These are phyloP conservation scores for Yamadazyma dendronema DNA, from an alignment of 1,139 yeast species.

Conservation along the genomic window DNA sequence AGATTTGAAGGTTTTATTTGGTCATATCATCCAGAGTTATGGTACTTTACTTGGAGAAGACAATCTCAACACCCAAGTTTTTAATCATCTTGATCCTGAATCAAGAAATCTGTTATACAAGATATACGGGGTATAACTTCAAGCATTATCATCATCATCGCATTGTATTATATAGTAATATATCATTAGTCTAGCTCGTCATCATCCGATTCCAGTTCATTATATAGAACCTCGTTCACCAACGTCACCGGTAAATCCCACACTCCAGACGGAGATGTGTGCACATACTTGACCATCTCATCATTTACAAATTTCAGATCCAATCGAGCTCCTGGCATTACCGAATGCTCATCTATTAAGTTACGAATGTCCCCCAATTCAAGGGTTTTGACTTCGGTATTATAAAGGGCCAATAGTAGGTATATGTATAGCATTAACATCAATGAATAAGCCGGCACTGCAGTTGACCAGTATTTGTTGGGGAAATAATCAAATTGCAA, in stretches of 20 bases:
- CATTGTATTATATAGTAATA: conserved; percentile 1
- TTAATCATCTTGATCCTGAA: conserved; percentile 33
- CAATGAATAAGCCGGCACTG: conserved; percentile 67
- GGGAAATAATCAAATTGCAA: conserved; percentile 74
- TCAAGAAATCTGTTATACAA: conserved; percentile 23
- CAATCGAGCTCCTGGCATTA: conserved; percentile 32
- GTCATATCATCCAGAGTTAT: conserved; percentile 45
- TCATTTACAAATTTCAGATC: conserved; percentile 11
- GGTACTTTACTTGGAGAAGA: conserved; percentile 48
- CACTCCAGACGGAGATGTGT: conserved; percentile 72
- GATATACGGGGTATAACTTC: conserved; percentile 21
- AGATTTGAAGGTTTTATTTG: conserved; percentile 43
- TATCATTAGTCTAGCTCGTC: conserved; percentile 2
- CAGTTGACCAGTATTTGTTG: conserved; percentile 84
- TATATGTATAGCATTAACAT: conserved; percentile 72
- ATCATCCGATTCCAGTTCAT: conserved; percentile 10
- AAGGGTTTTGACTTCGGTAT: conserved; percentile 68
- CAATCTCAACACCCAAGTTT: conserved; percentile 29
- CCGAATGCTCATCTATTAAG: conserved; percentile 67
- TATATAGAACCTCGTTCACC: conserved; percentile 64
- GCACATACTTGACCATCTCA: conserved; percentile 33
- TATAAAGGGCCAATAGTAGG: conserved; percentile 66
- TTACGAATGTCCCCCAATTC: conserved; percentile 57
- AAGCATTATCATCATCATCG: background rate
- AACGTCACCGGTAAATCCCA: conserved; percentile 75